phyloP scores from a whole-genome alignment of 2,329 filamentous ascomycete species.

The Stemphylium lycopersici region DNA sequence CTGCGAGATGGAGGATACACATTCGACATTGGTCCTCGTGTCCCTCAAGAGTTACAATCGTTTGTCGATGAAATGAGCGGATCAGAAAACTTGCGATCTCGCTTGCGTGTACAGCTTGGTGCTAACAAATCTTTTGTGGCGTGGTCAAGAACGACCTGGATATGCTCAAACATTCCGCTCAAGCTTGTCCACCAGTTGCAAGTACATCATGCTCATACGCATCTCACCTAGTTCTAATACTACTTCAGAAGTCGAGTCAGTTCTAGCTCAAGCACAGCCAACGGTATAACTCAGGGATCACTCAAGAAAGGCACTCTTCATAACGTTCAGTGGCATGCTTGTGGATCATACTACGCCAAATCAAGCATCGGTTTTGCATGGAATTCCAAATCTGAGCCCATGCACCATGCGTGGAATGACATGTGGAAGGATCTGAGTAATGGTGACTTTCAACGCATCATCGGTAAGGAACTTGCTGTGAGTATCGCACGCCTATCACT shows the following conservation, averaged over 20 bases:
- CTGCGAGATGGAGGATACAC: conserved; percentile 12
- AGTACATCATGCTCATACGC: not conserved
- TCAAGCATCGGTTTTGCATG: conserved; percentile 8
- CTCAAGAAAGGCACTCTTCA: conserved; percentile 11
- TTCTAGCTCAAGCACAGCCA: not conserved
- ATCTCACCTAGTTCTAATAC: not conserved
- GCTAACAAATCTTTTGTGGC: conserved; percentile 28
- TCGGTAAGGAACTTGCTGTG: conserved; percentile 28
- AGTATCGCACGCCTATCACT: not conserved
- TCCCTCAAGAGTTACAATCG: conserved; percentile 11
- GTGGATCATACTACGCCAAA: conserved; percentile 31
- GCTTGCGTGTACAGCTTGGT: conserved; percentile 37
- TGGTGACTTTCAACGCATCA: not conserved
- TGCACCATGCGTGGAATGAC: conserved; percentile 18
- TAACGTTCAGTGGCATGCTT: conserved; percentile 27
- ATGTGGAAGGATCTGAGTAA: conserved; percentile 20
- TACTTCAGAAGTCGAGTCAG: conserved; percentile 5
- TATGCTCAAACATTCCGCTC: conserved; percentile 19
- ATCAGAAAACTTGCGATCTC: not conserved
- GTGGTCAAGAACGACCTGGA: conserved; percentile 30
- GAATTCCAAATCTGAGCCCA: not conserved
- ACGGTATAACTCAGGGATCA: conserved; percentile 15
- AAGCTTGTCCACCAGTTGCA: conserved; percentile 10
- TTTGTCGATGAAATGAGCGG: conserved; percentile 14
- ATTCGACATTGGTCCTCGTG: conserved; percentile 16